These are phyloP conservation scores for Warburgia ugandensis DNA, from an alignment of 164 flowering plant genomes.

Conservation along the genomic window DNA sequence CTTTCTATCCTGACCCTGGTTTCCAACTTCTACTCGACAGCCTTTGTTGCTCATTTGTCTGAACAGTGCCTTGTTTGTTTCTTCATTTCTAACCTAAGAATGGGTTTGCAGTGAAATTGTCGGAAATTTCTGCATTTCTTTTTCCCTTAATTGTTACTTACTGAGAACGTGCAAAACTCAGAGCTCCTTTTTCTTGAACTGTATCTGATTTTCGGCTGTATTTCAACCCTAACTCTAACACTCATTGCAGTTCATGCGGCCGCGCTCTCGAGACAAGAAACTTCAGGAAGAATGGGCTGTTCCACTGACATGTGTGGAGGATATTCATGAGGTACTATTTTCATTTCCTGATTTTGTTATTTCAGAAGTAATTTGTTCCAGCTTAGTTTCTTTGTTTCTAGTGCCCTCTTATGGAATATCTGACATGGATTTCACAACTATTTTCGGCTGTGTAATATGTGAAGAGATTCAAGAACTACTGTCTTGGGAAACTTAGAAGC, in stretches of 20 bases:
- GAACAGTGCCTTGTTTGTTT: no score
- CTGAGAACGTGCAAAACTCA: no score
- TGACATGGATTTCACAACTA: no score
- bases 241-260: slow-evolving; percentile 77
- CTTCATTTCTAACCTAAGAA: no score
- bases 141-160: no score
- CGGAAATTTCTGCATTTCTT: no score
- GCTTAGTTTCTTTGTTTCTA: neutral
- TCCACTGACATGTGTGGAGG: slow-evolving; percentile 62
- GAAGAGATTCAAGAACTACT: slow-evolving; percentile 59
- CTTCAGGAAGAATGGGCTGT: slow-evolving; percentile 87
- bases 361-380: neutral
- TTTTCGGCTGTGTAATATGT: slow-evolving; percentile 15
- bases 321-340: slow-evolving; percentile 58
- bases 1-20: no score
- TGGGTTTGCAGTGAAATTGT: no score
- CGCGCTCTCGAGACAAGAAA: slow-evolving; percentile 83
- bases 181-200: neutral
- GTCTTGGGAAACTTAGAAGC: slow-evolving; percentile 73
- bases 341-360: neutral
- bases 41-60: no score
- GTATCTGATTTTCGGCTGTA: neutral
- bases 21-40: no score
- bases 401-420: neutral
- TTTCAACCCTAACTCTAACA: neutral